Base-by-base conservation (phyloP, 345 rosid species). In the Citrus medica region DNA sequence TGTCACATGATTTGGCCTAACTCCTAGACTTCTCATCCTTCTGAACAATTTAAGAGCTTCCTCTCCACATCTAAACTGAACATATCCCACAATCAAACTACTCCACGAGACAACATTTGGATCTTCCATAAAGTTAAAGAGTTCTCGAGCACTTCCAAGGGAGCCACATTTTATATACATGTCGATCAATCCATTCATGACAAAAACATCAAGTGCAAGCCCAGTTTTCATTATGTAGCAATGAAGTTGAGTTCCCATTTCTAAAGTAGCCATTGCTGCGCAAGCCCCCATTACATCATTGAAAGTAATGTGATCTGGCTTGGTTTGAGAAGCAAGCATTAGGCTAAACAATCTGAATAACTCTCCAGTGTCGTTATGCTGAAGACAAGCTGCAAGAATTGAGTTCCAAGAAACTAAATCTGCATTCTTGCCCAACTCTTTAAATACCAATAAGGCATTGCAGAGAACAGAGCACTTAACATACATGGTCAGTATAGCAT, bases 51-150 rank as follows among this genome's bases (percentile, higher is more conserved):
- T 53, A 69, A 92, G 90, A 75, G 98, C 92, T 85, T 94, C 91
- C 62, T 90, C 83, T 4, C 91, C 94, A 22, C 82, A 80, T 53
- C 98, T 94, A 79, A 87, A 92, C 76, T 89, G 93, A 67, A 92
- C 97, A 80, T 92, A 92, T 40, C 95, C 98, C 71, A 88, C 86
- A 42, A 92, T 85, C 78, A 94, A 83, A 58, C 79, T 83, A 64
- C 95, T 92, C 95, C 97, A 94, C 0, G 97, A 91, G 83, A 94
- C 82, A 77, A 92, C 84, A 85, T 94, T 92, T 58, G 84, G 79
- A 37, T 70, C 78, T 68, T 80, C 85, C 83, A 89, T 91, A 38
- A 67, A 80, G 77, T 85, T 90, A 80, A 90, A 92, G 33, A 90
- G 85, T 69, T 67, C 60, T 38, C 66, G 76, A 0, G 96, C 90